Conservation (phyloP, 306 rosid species). For the Crotalaria pallida region DNA sequence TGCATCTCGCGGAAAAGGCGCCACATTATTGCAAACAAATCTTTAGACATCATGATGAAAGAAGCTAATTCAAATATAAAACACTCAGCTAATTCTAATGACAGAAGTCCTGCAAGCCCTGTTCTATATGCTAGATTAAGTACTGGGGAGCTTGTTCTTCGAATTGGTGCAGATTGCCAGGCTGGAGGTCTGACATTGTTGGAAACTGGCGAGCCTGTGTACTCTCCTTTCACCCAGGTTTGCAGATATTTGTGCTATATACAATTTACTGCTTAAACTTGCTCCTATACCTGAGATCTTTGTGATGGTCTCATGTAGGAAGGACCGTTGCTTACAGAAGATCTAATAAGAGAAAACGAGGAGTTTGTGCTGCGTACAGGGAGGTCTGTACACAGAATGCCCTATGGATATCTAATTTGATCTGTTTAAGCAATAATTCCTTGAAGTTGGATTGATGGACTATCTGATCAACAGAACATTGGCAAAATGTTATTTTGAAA, state of each 20-base stretch:
- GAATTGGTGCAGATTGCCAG: conserved; percentile 70
- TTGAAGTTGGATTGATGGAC: background rate
- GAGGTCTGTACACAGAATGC: conserved; percentile 51
- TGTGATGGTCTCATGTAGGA: conserved; percentile 53
- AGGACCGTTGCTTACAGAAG: conserved; percentile 96
- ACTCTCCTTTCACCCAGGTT: conserved; percentile 93
- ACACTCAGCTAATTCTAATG: conserved; percentile 29
- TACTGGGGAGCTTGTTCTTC: conserved; percentile 80
- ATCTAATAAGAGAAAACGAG: conserved; percentile 87
- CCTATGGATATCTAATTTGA: background rate
- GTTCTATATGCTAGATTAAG: conserved; percentile 63
- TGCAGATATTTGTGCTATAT: conserved; percentile 28
- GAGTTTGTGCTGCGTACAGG: conserved; percentile 98
- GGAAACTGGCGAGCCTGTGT: conserved; percentile 95
- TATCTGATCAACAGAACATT: background rate
- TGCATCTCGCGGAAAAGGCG: conserved; percentile 86
- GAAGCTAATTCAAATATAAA: conserved; percentile 50
- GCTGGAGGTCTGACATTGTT: conserved; percentile 64
- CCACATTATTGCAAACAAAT: conserved; percentile 57
- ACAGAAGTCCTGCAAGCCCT: conserved; percentile 37
- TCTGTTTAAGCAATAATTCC: conserved; percentile 4
- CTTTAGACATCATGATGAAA: conserved; percentile 60
- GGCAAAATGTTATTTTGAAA: background rate
- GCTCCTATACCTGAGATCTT: conserved; percentile 20
- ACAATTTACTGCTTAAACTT: background rate